Base-by-base conservation (phyloP, 768 basidiomycete genomes). In the Pleurotus sapidus region DNA sequence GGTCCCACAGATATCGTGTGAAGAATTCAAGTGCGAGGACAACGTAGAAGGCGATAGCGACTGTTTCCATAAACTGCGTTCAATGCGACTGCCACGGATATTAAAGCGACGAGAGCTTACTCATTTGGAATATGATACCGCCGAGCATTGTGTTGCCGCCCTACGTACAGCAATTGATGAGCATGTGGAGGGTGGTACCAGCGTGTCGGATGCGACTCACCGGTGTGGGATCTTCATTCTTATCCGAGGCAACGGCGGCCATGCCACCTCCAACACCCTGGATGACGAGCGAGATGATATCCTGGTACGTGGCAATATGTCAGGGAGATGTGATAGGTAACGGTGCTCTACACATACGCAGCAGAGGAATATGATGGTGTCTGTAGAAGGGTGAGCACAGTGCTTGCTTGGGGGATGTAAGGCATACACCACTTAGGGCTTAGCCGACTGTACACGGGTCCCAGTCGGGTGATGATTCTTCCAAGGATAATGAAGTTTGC, bases 211-310 rank as follows among this genome's bases (percentile, higher is more conserved):
- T n/a, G 17, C 15, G 56, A 61, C 46, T 37, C 46, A 60, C 56
- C 23, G 34, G 39, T 23, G 30, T 50, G 3, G 57, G 50, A 56
- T 56, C 34, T 42, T 25, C 45, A 15, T 43, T 24, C 8, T 63
- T 51, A 14, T 59, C 63, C 1, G 59, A 67, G 8, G 67, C 74
- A 1, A 67, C 65, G 3, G 80, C 74, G 0, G 86, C 86, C 18
- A 76, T 63, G 0, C 79, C 87, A 23, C 87, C 87, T 39, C 88
- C 88, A 15, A 78, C 68, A 25, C 80, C 87, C 70, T 90, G 88
- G 2, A 88, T 68, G n/a, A 83, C 68, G 24, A 90, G 75, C 8
- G 86, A 80, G 34, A 84, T 66, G 17, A 86, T 64, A 60, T 89
- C 88, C 77, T 71, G 57, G 47, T 23, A 6, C 53, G 34, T 5